Evolutionary conservation across 129 eudicot genomes (phyloP).

Genomic region (Cynara cardunculus): DNA sequence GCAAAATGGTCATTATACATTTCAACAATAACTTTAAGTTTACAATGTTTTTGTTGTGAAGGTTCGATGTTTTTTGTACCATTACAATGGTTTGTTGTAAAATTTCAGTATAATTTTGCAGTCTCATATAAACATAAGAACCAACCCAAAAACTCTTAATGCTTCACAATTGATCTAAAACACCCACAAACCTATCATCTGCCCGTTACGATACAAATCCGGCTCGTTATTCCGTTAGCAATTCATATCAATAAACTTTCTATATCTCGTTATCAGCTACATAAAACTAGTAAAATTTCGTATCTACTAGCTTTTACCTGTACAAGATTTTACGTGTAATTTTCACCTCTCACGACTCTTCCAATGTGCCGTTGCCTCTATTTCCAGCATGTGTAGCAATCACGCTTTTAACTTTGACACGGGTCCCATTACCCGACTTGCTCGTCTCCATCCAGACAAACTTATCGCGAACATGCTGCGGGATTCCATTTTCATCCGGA

Average conservation of each 20-base stretch:
- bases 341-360: slow-evolving; percentile 10
- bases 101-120: too few relatives aligned
- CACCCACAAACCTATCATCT: not conserved
- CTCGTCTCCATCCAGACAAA: slow-evolving; percentile 18
- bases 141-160: slow-evolving; percentile 8
- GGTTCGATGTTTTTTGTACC: too few relatives aligned
- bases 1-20: not conserved
- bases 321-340: not conserved
- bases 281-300: slow-evolving; percentile 20
- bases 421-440: not conserved
- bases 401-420: not conserved
- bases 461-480: slow-evolving; percentile 29
- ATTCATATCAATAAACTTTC: slow-evolving; percentile 9
- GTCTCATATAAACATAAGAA: too few relatives aligned
- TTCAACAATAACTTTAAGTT: too few relatives aligned
- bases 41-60: too few relatives aligned
- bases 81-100: too few relatives aligned
- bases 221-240: not conserved
- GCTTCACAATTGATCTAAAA: not conserved
- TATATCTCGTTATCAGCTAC: slow-evolving; percentile 2
- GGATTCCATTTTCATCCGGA: slow-evolving; percentile 33
- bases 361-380: not conserved
- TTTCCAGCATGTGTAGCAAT: slow-evolving; percentile 5
- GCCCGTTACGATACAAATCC: not conserved
- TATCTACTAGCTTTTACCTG: not conserved